A percentile compares a stretch with the other conserved stretches of the same genome.
phyloP scores from a whole-genome alignment of 768 basidiomycete genomes.

The Pisolithus marmoratus region DNA sequence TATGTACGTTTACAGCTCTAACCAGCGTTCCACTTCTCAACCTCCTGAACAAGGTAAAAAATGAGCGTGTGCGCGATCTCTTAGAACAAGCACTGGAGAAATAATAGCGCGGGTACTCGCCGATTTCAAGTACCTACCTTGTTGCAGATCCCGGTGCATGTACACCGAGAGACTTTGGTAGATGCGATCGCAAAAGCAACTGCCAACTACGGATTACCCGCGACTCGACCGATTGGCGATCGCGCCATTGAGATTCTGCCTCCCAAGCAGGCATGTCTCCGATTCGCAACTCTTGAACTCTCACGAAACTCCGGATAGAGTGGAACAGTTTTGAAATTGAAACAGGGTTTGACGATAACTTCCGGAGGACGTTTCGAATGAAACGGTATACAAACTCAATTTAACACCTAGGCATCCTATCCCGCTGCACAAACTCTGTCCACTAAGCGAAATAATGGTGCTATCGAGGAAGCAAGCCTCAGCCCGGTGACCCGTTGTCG shows the following conservation, averaged over 20 bases:
- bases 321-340: conserved; percentile 99
- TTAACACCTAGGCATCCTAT: conserved; percentile 95
- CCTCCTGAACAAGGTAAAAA: too few species aligned
- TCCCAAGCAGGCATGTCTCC: conserved; percentile 87
- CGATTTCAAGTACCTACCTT: too few species aligned
- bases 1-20: too few species aligned
- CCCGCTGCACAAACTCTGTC: conserved; percentile 85
- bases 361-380: conserved; percentile 91
- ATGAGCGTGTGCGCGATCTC: too few species aligned
- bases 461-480: conserved; percentile 39
- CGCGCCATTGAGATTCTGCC: conserved; percentile 90
- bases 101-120: too few species aligned
- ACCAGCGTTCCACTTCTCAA: too few species aligned
- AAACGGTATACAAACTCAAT: conserved; percentile 98
- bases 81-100: too few species aligned
- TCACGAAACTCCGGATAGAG: conserved; percentile 91
- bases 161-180: conserved; percentile 69
- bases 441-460: conserved; percentile 52
- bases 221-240: conserved; percentile 94
- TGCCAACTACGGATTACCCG: conserved; percentile 91
- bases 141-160: too few species aligned
- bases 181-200: conserved; percentile 81
- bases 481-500: conserved; percentile 80
- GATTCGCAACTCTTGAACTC: conserved; percentile 91
- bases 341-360: conserved; percentile 97